Evolutionary conservation across 2,329 filamentous ascomycete genomes (phyloP), one percentile per base, ranked within the genome.

Genomic region (Penicillium sp.): DNA sequence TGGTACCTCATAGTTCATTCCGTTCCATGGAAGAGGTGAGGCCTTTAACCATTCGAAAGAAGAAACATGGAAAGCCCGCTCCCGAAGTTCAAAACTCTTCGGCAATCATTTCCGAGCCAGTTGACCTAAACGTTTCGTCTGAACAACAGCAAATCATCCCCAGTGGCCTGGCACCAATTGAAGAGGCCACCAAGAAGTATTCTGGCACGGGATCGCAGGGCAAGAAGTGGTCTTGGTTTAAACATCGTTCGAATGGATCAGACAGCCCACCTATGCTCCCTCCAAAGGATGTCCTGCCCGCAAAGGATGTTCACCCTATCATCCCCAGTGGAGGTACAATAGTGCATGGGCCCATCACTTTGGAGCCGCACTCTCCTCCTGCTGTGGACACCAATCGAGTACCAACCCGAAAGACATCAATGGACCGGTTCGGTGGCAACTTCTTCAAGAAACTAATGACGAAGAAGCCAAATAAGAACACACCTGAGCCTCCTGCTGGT

Each of bases 11-110:
- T 9, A 81, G 80, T 34, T 79, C 81, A 4, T 65, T 78, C 9
- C 75, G 71, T 4, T 76, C 75, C 5, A 73, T 77, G 24, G 68
- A 69, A 29, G 71, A 70, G 14, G 65, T 83, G 7, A 81, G 79
- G 38, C 81, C 83, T 2, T 71, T 86, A 43, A 82, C 79, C 46
- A 81, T 86, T 40, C 78, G 81, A 45, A 86, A 86, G 71, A 73
- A 64, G 53, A 49, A 52, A 27, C 22, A 34, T 42, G 40, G 22
- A 42, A 60, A 55, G 27, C 14, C 34, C 14, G 42, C 38, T 21
- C 45, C 43, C 2, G 42, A 55, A 2, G 49, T 32, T 18, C 18
- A 45, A 13, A 43, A 56, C 10, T 34, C 29, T 22, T 5, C 40
- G n/a, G 47, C 52, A 2, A 43, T 24, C 24, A 42, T 48, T 7